Base-by-base conservation (phyloP, 2,329 filamentous ascomycete species). In the Ophiostoma fasciatum region DNA sequence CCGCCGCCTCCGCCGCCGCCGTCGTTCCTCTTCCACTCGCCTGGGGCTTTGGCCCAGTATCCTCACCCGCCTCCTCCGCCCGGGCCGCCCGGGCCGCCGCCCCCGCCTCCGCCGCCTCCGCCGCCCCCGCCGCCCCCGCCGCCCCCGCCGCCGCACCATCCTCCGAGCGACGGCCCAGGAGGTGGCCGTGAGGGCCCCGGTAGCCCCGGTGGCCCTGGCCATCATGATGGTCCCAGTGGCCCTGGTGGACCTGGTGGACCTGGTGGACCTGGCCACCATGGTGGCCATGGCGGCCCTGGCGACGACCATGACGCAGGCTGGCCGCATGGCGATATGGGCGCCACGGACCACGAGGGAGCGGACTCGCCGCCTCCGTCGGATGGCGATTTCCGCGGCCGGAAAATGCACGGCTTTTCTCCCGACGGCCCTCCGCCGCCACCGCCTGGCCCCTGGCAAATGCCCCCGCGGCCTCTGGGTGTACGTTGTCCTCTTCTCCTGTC, bases 11-110 rank as follows among this genome's bases (percentile, higher is more conserved):
- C 37, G 13, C 42, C 35, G 11, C 42, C 39, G 26, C 39, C 42
- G 18, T 31, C 39, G 18, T 40, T 42, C 25, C 42, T 47, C 37
- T 45, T 48, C 40, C 44, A 47, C 30, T 48, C 46, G 19, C 44
- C 36, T 3, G 22, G 35, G 20, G 22, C 22, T 11, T 23, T 37
- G n/a, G 8, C 15, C 20, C 10, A n/a, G n/a, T n/a, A n/a, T n/a
- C n/a, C n/a, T n/a, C n/a, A n/a, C n/a, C n/a, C 36, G 9, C 35
- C 30, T 14, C 29, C 35, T 15, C 20, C 32, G 17, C 12, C 36
- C 15, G 17, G 18, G n/a, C 18, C 26, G 13, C 23, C 29, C 11
- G 13, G 18, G 7, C 20, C 33, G 13, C 27, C 27, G 12, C 35
- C 35, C n/a, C 29, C 35, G 9, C 28, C 28, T 4, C 27, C 23